Evolutionary conservation across 2,329 filamentous ascomycete species (phyloP).

Genomic region (Aspergillus oerlinghausenensis): DNA sequence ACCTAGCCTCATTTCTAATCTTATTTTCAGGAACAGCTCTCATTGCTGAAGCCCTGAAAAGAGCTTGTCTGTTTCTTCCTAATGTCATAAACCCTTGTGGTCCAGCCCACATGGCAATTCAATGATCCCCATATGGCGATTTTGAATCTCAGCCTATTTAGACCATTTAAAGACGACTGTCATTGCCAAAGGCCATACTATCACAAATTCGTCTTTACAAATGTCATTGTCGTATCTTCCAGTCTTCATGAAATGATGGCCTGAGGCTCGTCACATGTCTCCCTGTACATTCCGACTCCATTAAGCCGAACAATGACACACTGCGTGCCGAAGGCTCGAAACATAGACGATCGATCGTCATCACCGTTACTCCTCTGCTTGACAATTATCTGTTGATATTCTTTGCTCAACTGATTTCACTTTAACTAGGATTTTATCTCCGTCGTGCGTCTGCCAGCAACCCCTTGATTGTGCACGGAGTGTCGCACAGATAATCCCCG

Average conservation of each 20-base stretch:
- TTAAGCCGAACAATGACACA: conserved; percentile 1
- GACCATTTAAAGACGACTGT: not conserved
- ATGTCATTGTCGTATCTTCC: not conserved
- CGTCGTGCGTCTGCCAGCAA: not conserved
- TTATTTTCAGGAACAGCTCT: not conserved
- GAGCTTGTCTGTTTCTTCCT: not conserved
- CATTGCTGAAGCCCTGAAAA: not conserved
- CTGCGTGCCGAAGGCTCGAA: not conserved
- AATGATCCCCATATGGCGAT: not conserved
- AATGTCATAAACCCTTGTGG: not conserved
- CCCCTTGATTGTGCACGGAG: not conserved
- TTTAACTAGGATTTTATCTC: not conserved
- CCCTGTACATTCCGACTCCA: conserved; percentile 9
- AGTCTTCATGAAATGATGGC: not conserved
- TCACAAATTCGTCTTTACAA: not conserved
- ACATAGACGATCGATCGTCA: not conserved
- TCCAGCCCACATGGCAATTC: not conserved
- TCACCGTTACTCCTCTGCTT: not conserved
- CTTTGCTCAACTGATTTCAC: not conserved
- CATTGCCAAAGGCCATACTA: not conserved
- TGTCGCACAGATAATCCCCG: conserved; percentile 1
- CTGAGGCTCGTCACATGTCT: conserved; percentile 15
- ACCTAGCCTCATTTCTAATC: not conserved
- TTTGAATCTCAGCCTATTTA: not conserved
- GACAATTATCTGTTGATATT: not conserved